Evolutionary conservation across 495 filamentous ascomycete species (phyloP).

Genomic region (Bombardia bombarda): DNA sequence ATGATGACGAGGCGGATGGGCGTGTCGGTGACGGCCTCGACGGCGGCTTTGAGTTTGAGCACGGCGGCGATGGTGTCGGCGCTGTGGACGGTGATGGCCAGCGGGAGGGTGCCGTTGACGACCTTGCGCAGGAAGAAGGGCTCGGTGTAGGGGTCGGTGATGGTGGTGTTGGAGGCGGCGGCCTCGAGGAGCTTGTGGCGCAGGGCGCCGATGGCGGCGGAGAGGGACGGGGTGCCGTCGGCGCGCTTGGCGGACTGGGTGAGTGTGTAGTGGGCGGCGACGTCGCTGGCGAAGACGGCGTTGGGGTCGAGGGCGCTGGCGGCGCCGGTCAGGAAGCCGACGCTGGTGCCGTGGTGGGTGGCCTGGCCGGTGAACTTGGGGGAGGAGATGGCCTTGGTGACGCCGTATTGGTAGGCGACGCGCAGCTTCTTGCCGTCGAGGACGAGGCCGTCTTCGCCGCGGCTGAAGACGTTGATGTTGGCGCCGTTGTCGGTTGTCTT

Average conservation of each 20-base stretch:
- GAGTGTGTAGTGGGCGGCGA: conserved; percentile 39
- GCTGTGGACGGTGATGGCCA: conserved; percentile 37
- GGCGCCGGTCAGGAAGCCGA: conserved; percentile 37
- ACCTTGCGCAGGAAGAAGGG: conserved; percentile 30
- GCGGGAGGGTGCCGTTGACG: conserved; percentile 23
- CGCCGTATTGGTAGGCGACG: conserved; percentile 32
- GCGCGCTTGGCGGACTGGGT: conserved; percentile 22
- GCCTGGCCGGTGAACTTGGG: conserved; percentile 23
- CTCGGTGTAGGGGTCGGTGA: conserved; percentile 30
- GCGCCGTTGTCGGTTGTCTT: conserved; percentile 37
- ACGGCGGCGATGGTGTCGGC: conserved; percentile 36
- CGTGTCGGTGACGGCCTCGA: conserved; percentile 17
- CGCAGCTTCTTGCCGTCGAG: conserved; percentile 39
- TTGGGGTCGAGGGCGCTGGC: conserved; percentile 20
- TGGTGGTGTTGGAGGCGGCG: conserved; percentile 16
- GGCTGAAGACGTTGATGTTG: conserved; percentile 29
- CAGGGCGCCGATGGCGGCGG: conserved; percentile 29
- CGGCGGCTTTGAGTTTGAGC: conserved; percentile 28
- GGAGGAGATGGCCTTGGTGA: conserved; percentile 39
- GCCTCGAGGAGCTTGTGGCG: conserved; percentile 35
- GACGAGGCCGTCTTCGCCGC: conserved; percentile 36
- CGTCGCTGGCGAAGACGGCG: conserved; percentile 33
- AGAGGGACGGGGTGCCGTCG: conserved; percentile 27
- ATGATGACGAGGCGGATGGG: conserved; percentile 33
- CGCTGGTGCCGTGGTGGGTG: conserved; percentile 38